Evolutionary conservation across 225 moss, liverwort and hornwort genomes (phyloP).

Genomic region (Marchantia polymorpha): DNA sequence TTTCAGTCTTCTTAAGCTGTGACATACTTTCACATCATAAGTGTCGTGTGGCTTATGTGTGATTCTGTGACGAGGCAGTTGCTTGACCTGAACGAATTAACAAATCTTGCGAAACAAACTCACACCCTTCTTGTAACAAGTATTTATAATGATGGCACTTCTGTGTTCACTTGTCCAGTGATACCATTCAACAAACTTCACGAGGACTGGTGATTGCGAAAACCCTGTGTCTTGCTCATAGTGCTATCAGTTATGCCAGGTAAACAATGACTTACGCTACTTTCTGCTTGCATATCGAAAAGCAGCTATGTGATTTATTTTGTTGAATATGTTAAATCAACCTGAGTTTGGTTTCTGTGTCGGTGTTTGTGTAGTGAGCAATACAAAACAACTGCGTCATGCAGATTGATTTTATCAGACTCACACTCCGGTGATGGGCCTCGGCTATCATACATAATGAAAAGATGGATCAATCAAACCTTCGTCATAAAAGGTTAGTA

Average conservation of each 20-base stretch:
- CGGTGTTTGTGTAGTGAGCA: constrained; percentile 50
- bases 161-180: constrained; percentile 10
- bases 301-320: too few relatives aligned
- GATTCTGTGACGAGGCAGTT: too few relatives aligned
- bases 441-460: constrained; percentile 71
- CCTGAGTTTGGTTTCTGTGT: constrained; percentile 2
- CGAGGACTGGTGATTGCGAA: constrained; percentile 76
- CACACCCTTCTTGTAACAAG: neutral
- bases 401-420: constrained; percentile 78
- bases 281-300: too few relatives aligned
- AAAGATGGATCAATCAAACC: constrained; percentile 74
- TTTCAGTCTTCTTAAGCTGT: neutral
- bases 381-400: constrained; percentile 36
- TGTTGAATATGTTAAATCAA: neutral
- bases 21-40: neutral
- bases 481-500: constrained; percentile 67
- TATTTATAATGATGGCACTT: neutral
- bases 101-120: too few relatives aligned
- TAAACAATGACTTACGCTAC: constrained; percentile 16
- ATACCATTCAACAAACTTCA: constrained; percentile 33
- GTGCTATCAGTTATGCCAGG: constrained; percentile 83
- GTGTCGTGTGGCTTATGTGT: neutral
- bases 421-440: constrained; percentile 67
- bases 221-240: constrained; percentile 68
- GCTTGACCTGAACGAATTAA: too few relatives aligned